These are phyloP conservation scores for Suhomyces panamericanus DNA, from an alignment of 1,139 yeast species.

Conservation along the genomic window DNA sequence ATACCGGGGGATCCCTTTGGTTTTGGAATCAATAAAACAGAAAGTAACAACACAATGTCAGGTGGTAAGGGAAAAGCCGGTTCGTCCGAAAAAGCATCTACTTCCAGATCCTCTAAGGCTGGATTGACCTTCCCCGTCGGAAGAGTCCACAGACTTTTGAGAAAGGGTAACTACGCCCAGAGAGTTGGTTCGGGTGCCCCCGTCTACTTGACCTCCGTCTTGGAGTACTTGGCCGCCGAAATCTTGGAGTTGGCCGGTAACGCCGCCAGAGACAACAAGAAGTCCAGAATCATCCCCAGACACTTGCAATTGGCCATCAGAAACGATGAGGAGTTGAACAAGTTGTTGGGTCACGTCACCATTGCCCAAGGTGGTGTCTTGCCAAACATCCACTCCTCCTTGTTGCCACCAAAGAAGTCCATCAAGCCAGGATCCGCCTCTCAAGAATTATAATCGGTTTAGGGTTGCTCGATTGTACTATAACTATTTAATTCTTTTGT, in stretches of 20 bases:
- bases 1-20: conserved; percentile 7
- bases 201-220: conserved; percentile 53
- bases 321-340: conserved; percentile 55
- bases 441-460: conserved; percentile 68
- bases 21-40: conserved; percentile 10
- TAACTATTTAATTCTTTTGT: conserved; percentile 15
- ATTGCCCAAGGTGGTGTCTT: conserved; percentile 98
- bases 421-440: conserved; percentile 69
- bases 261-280: conserved; percentile 59
- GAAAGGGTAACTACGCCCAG: conserved; percentile 58
- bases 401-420: conserved; percentile 91
- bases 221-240: conserved; percentile 56
- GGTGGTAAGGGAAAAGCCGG: conserved; percentile 59
- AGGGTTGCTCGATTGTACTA: conserved; percentile 12
- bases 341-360: conserved; percentile 83
- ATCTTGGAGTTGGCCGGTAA: conserved; percentile 58
- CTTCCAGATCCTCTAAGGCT: conserved; percentile 55
- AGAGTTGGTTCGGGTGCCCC: conserved; percentile 60
- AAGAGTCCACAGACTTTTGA: conserved; percentile 56
- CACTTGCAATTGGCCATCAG: conserved; percentile 56
- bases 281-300: conserved; percentile 58
- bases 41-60: conserved; percentile 35
- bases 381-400: conserved; percentile 95
- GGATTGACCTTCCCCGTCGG: conserved; percentile 59
- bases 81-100: conserved; percentile 52